phyloP scores from a whole-genome alignment of 257 asterid species.

The Thymus mandschuricus region DNA sequence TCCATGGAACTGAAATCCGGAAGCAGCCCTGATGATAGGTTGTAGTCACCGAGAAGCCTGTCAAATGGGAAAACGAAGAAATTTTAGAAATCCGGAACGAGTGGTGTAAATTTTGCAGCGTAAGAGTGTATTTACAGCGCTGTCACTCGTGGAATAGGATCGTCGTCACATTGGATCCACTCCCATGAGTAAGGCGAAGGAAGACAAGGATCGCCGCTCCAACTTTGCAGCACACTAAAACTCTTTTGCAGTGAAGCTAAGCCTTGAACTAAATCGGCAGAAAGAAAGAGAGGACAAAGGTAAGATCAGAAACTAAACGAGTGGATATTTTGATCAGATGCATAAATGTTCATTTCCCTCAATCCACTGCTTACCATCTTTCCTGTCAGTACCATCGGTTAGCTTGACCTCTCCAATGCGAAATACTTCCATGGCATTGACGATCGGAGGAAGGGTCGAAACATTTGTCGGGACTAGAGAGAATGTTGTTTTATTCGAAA shows the following conservation, averaged over 20 bases:
- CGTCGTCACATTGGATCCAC: conserved; percentile 53
- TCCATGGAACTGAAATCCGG: conserved; percentile 50
- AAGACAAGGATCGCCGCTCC: conserved; percentile 79
- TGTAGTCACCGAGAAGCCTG: conserved; percentile 34
- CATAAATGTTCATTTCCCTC: not conserved
- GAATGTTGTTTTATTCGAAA: conserved; percentile 37
- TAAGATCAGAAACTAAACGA: not conserved
- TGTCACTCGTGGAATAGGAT: conserved; percentile 55
- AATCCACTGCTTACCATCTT: conserved; percentile 42
- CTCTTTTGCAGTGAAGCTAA: conserved; percentile 42
- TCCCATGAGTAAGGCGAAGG: conserved; percentile 69
- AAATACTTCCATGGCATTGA: conserved; percentile 64
- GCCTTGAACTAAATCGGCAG: conserved; percentile 42
- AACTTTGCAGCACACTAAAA: conserved; percentile 41
- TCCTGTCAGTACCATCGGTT: conserved; percentile 45
- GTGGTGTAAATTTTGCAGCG: no score
- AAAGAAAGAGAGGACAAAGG: not conserved
- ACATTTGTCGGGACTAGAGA: conserved; percentile 39
- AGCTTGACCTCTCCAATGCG: conserved; percentile 34
- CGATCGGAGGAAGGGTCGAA: conserved; percentile 66
- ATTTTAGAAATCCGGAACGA: not conserved
- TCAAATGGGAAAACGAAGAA: not conserved
- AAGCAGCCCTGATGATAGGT: conserved; percentile 34
- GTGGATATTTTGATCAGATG: no score
- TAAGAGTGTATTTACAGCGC: conserved; percentile 6